A percentile compares a stretch with the other conserved stretches of the same genome.
phyloP scores from a whole-genome alignment of 179 eudicot genomes.

The Amaranthus tricolor region DNA sequence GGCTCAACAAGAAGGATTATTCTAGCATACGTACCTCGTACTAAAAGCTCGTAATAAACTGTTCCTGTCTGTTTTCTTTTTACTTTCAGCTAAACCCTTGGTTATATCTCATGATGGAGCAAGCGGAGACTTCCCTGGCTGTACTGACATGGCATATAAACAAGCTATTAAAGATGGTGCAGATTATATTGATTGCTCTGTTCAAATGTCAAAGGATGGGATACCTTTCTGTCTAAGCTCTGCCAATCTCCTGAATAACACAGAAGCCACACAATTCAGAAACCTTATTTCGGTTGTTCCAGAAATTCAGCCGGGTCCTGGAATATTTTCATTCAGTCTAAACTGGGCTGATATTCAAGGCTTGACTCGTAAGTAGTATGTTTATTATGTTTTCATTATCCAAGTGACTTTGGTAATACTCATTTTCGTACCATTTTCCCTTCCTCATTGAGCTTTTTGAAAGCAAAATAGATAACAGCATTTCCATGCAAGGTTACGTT shows the following conservation, averaged over 20 bases:
- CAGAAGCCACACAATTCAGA: slow-evolving; percentile 42
- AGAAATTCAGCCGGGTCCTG: slow-evolving; percentile 48
- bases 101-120: slow-evolving; percentile 81
- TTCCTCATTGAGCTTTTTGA: too few species aligned
- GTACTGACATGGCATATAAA: slow-evolving; percentile 72
- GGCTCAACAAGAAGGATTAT: too few species aligned
- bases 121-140: slow-evolving; percentile 89
- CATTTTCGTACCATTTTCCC: too few species aligned
- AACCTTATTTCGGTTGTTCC: slow-evolving; percentile 32
- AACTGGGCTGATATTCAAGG: slow-evolving; percentile 68
- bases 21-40: too few species aligned
- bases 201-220: slow-evolving; percentile 82
- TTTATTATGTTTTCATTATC: neutral
- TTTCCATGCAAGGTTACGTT: too few species aligned
- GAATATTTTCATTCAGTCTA: slow-evolving; percentile 68
- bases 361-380: slow-evolving; percentile 57
- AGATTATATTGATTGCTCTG: slow-evolving; percentile 82
- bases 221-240: slow-evolving; percentile 75
- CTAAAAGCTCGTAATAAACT: neutral
- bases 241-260: slow-evolving; percentile 63
- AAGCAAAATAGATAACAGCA: too few species aligned
- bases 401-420: too few species aligned
- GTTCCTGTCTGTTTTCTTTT: neutral
- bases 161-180: slow-evolving; percentile 80
- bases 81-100: slow-evolving; percentile 50